Evolutionary conservation across 495 filamentous ascomycete genomes (phyloP).

Genomic region (Lasiosphaeris hirsuta): DNA sequence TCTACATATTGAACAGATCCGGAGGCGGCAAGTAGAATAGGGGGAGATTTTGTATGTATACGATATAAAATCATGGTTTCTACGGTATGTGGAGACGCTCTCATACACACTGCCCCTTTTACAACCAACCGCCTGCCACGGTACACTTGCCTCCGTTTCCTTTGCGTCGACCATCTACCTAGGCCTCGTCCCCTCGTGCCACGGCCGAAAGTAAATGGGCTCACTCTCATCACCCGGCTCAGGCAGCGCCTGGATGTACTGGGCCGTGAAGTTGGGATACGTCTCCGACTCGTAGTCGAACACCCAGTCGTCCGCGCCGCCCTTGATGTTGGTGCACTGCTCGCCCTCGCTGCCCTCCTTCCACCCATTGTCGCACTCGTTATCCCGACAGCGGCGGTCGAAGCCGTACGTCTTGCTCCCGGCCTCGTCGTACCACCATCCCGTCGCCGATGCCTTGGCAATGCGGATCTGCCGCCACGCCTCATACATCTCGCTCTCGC

Average conservation of each 20-base stretch:
- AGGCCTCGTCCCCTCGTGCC: slow-evolving; percentile 12
- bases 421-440: slow-evolving; percentile 15
- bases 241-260: slow-evolving; percentile 4
- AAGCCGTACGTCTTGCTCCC: slow-evolving; percentile 15
- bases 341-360: slow-evolving; percentile 9
- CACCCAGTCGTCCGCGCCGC: neutral
- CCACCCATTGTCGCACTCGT: slow-evolving; percentile 24
- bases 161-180: no score
- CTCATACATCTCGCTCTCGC: slow-evolving; percentile 12
- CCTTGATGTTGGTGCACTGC: slow-evolving; percentile 4
- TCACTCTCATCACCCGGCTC: neutral
- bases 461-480: slow-evolving; percentile 21
- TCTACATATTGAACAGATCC: no score
- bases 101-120: no score
- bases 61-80: no score
- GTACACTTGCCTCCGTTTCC: no score
- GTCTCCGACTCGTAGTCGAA: slow-evolving; percentile 4
- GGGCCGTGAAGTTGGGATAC: slow-evolving; percentile 8
- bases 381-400: slow-evolving; percentile 11
- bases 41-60: no score
- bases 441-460: slow-evolving; percentile 13
- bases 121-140: no score
- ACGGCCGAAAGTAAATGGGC: slow-evolving; percentile 8
- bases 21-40: no score
- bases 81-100: no score